Percentiles rank a stretch among this genome's conserved stretches.
phyloP scores from a whole-genome alignment of 106 monocot species.

The Acorus gramineus region DNA sequence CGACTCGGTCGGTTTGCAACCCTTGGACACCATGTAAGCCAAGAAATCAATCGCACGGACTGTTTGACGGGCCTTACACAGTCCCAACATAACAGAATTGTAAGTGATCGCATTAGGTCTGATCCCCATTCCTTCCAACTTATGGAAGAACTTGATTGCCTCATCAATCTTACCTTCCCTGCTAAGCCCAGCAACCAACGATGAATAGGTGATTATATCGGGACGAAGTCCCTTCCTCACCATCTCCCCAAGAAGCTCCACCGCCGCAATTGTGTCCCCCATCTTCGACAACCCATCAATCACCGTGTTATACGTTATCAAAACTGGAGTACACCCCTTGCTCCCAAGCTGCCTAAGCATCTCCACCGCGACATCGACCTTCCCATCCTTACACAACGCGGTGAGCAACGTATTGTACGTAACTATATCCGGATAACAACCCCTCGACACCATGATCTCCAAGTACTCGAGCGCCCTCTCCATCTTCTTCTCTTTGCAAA shows the following conservation, averaged over 20 bases:
- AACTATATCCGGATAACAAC: conserved; percentile 77
- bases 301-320: conserved; percentile 72
- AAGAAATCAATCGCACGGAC: conserved; percentile 68
- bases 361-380: conserved; percentile 60
- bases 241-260: conserved; percentile 71
- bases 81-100: conserved; percentile 56
- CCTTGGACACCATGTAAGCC: conserved; percentile 56
- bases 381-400: conserved; percentile 71
- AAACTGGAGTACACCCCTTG: conserved; percentile 63
- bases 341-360: conserved; percentile 54
- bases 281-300: conserved; percentile 67
- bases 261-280: conserved; percentile 39
- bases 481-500: conserved; percentile 76
- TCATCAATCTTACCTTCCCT: conserved; percentile 66
- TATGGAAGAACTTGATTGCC: conserved; percentile 42
- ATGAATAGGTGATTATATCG: conserved; percentile 72
- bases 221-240: conserved; percentile 43
- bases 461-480: conserved; percentile 64
- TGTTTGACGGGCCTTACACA: conserved; percentile 61
- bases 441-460: conserved; percentile 63
- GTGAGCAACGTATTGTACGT: conserved; percentile 80
- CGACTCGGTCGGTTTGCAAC: conserved; percentile 73
- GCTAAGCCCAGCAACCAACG: conserved; percentile 62
- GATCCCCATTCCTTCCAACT: conserved; percentile 42
- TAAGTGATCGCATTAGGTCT: conserved; percentile 47